These are phyloP conservation scores for Alternaria conjuncta DNA, from an alignment of 2,329 filamentous ascomycete species.

Conservation along the genomic window DNA sequence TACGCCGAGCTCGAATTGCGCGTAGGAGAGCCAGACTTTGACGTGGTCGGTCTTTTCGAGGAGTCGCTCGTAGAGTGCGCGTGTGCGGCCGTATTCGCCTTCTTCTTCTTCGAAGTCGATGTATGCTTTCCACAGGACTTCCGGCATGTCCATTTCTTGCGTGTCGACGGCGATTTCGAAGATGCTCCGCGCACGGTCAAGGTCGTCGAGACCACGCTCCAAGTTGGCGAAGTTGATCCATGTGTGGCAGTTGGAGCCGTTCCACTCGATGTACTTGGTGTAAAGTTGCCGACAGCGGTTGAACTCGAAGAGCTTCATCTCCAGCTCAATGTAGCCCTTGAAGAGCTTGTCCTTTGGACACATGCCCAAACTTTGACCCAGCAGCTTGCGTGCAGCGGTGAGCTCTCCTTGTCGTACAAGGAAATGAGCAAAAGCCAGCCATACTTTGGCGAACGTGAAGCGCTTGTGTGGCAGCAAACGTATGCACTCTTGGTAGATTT, in stretches of 20 bases:
- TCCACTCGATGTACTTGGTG: conserved; percentile 93
- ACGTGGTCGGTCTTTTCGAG: conserved; percentile 96
- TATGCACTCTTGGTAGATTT: conserved; percentile 90
- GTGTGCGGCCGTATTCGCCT: conserved; percentile 83
- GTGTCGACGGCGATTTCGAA: conserved; percentile 90
- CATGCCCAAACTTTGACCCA: conserved; percentile 90
- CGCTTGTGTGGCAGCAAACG: conserved; percentile 91
- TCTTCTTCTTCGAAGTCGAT: conserved; percentile 99
- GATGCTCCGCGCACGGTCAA: conserved; percentile 86
- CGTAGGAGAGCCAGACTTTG: conserved; percentile 99
- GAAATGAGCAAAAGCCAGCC: conserved; percentile 92
- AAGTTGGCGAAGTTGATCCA: conserved; percentile 98
- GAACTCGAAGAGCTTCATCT: conserved; percentile 94
- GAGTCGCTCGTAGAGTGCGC: conserved; percentile 85
- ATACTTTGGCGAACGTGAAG: conserved; percentile 97
- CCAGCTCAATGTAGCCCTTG: conserved; percentile 89
- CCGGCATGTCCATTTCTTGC: conserved; percentile 90
- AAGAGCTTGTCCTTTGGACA: conserved; percentile 97
- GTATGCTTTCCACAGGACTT: conserved; percentile 96
- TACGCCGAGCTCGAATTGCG: conserved; percentile 96
- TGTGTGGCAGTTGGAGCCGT: conserved; percentile 85
- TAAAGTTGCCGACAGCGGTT: conserved; percentile 87
- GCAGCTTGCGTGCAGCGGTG: conserved; percentile 79
- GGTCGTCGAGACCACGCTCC: conserved; percentile 87
- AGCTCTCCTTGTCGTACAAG: conserved; percentile 88